phyloP scores from a whole-genome alignment of 805 yeast genomes.

The Yarrowia sp. region DNA sequence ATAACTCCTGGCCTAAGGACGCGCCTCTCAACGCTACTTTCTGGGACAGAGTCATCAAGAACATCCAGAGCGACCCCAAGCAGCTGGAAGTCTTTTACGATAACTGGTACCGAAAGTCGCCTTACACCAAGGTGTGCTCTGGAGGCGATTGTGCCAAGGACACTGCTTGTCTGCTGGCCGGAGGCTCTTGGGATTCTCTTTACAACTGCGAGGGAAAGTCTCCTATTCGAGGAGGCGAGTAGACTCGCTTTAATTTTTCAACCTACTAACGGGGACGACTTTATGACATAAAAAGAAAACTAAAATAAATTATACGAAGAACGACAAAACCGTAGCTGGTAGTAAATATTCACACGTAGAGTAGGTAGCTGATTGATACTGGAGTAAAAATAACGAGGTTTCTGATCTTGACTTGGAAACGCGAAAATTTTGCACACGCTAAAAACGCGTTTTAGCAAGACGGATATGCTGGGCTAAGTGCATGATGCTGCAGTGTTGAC shows the following conservation, averaged over 20 bases:
- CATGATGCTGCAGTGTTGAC: too few relatives aligned
- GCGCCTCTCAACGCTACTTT: slow-evolving; percentile 65
- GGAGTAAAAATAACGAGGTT: too few relatives aligned
- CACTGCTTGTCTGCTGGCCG: slow-evolving; percentile 8
- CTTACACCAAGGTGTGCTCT: slow-evolving; percentile 4
- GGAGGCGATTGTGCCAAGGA: slow-evolving; percentile 12
- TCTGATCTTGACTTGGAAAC: too few relatives aligned
- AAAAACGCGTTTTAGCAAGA: too few relatives aligned
- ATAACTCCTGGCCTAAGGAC: slow-evolving; percentile 53
- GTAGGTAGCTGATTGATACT: too few relatives aligned
- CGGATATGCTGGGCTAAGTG: too few relatives aligned
- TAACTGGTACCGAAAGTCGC: slow-evolving; percentile 24
- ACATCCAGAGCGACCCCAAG: slow-evolving; percentile 12
- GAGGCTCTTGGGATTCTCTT: slow-evolving; percentile 21
- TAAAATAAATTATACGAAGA: not conserved
- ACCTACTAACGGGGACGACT: not conserved
- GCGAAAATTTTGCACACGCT: too few relatives aligned
- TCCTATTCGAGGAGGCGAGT: slow-evolving; percentile 18
- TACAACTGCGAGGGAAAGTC: slow-evolving; percentile 21
- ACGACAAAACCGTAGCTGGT: too few relatives aligned
- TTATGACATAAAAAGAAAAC: slow-evolving; percentile 6
- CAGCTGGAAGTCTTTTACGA: slow-evolving; percentile 10
- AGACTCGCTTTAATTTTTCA: not conserved
- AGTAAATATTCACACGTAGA: too few relatives aligned
- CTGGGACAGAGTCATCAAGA: slow-evolving; percentile 48